Percentiles rank a stretch among this genome's conserved stretches.
These are phyloP conservation scores for Kazachstania kunashirensis DNA, from an alignment of 805 yeast species.

Conservation along the genomic window DNA sequence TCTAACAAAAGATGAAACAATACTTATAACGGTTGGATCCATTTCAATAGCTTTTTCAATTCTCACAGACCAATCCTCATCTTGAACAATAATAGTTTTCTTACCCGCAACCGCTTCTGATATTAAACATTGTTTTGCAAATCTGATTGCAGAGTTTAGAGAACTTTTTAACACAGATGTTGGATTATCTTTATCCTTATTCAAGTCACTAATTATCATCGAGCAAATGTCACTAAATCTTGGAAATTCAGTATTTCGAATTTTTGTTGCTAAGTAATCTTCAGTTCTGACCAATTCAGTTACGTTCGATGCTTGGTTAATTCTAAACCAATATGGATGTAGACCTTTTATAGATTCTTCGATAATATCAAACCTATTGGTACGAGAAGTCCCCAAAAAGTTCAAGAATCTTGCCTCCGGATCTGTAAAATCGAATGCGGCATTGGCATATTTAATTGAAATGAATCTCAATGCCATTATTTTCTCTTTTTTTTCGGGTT, in stretches of 20 bases:
- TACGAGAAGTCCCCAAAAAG: slow-evolving; percentile 48
- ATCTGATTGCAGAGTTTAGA: slow-evolving; percentile 38
- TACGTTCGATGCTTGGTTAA: slow-evolving; percentile 39
- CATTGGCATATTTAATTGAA: slow-evolving; percentile 54
- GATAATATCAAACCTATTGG: slow-evolving; percentile 58
- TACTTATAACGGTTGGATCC: slow-evolving; percentile 44
- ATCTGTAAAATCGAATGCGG: slow-evolving; percentile 58
- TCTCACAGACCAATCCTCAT: slow-evolving; percentile 66
- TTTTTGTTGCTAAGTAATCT: slow-evolving; percentile 35
- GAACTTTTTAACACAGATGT: slow-evolving; percentile 27
- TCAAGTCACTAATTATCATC: slow-evolving; percentile 24
- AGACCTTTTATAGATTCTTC: slow-evolving; percentile 77
- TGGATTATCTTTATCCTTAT: slow-evolving; percentile 14
- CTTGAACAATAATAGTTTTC: slow-evolving; percentile 49
- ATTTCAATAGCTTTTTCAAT: slow-evolving; percentile 58
- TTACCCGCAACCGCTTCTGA: slow-evolving; percentile 51
- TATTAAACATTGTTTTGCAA: slow-evolving; percentile 48
- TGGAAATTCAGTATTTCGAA: slow-evolving; percentile 42
- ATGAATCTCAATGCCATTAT: slow-evolving; percentile 49
- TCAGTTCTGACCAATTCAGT: slow-evolving; percentile 24
- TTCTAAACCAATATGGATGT: slow-evolving; percentile 71
- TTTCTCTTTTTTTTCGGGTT: slow-evolving; percentile 23
- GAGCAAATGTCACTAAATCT: slow-evolving; percentile 35
- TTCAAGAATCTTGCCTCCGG: slow-evolving; percentile 58
- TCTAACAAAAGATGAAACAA: slow-evolving; percentile 14